Evolutionary conservation across 805 yeast species (phyloP), one percentile per base, ranked within the genome.

Genomic region (Ogataea polymorpha): DNA sequence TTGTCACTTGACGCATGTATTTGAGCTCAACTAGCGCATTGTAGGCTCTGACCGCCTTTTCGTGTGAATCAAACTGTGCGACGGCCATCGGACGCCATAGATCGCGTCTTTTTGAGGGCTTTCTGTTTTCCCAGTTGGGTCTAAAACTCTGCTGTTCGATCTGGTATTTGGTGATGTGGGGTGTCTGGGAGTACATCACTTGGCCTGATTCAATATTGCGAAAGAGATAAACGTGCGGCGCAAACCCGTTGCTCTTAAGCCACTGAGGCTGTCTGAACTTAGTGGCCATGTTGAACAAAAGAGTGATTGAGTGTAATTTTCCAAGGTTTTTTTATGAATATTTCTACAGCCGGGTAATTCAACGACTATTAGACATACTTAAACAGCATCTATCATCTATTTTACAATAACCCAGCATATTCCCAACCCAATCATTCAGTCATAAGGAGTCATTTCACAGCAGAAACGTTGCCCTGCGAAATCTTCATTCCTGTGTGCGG

Each of bases 61-160:
- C 82, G 57, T 81, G 79, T 37, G 62, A 62, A 28, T 71, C 69
- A 49, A 85, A 76, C 48, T 77, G 78, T 1, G 86, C 89, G 31
- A 89, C 93, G 32, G 93, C 86, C 86, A 91, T 77, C 39, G 90
- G 75, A 54, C 91, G 74, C 97, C 97, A 90, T 37, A 89, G 70
- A 63, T 90, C 98, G 53, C 82, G 74, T 66, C 98, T 79, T 53
- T 80, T 71, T 27, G 77, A 68, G 4, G 97, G 97, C 53, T 74
- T 77, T 56, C 84, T 73, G 69, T 90, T 88, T 59, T 86, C 84
- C 95, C 96, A 86, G 69, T 88, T 86, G 32, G 96, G 95, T 57
- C 86, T 73, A 48, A 73, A 74, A 61, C 85, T 87, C 67, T 83
- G 93, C 47, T 67, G 71, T 45, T 80, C 76, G 46, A 86, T 79